Conservation (phyloP, 23 red algal genomes). For the Agarophyton chilense region DNA sequence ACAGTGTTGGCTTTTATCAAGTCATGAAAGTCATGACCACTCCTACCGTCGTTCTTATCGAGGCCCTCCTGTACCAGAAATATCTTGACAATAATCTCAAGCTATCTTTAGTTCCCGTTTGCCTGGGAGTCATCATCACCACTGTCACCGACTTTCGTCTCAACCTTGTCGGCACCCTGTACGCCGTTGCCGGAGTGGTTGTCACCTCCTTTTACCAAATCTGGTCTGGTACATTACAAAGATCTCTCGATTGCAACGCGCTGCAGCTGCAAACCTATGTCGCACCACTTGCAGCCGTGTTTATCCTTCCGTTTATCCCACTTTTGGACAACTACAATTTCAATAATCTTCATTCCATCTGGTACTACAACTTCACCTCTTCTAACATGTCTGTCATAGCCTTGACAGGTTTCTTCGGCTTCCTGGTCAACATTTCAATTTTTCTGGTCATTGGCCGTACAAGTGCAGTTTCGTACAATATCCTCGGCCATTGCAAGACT, state of each 20-base stretch:
- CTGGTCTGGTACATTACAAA: slow-evolving; percentile 96
- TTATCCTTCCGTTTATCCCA: slow-evolving; percentile 87
- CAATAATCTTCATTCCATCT: slow-evolving; percentile 73
- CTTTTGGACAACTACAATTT: slow-evolving; percentile 78
- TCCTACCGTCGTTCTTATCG: slow-evolving; percentile 90
- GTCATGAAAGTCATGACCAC: slow-evolving; percentile 99
- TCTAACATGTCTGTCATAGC: slow-evolving; percentile 49
- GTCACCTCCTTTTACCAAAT: slow-evolving; percentile 97
- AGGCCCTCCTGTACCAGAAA: slow-evolving; percentile 89
- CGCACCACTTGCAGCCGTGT: slow-evolving; percentile 80
- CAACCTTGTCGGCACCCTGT: slow-evolving; percentile 79
- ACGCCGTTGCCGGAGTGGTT: slow-evolving; percentile 85
- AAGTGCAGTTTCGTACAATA: slow-evolving; percentile 90
- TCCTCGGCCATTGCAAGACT: slow-evolving; percentile 92
- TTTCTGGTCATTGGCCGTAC: slow-evolving; percentile 93
- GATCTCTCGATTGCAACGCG: slow-evolving; percentile 75
- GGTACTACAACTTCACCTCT: slow-evolving; percentile 78
- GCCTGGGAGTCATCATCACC: slow-evolving; percentile 89
- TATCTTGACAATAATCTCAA: slow-evolving; percentile 77
- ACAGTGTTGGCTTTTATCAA: slow-evolving; percentile 98
- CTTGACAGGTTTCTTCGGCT: slow-evolving; percentile 79
- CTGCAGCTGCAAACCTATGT: slow-evolving; percentile 93
- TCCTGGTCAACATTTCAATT: slow-evolving; percentile 94
- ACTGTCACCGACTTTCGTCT: slow-evolving; percentile 89
- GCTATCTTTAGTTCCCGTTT: slow-evolving; percentile 85